These are phyloP conservation scores for Lactarius hatsudake DNA, from an alignment of 768 basidiomycete species.

Conservation along the genomic window DNA sequence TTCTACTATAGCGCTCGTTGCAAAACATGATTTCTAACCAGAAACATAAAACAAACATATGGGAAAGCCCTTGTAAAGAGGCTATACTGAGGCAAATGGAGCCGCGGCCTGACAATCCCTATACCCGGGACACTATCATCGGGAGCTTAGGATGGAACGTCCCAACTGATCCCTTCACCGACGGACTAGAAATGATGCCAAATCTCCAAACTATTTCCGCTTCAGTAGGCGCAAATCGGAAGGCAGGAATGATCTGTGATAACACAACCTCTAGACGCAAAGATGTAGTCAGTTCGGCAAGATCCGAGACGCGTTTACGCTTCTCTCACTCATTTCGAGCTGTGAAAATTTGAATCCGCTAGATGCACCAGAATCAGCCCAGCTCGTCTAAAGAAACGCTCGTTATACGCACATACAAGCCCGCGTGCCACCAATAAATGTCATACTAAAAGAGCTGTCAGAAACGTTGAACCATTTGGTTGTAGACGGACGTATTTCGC, in stretches of 20 bases:
- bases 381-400: neutral
- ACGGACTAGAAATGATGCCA: neutral
- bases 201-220: neutral
- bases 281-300: neutral
- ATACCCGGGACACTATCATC: neutral
- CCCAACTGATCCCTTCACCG: neutral
- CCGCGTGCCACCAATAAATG: conserved; percentile 5
- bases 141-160: neutral
- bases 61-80: too few relatives aligned
- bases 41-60: too few relatives aligned
- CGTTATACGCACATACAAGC: conserved; percentile 8
- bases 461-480: neutral
- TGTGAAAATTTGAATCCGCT: conserved; percentile 19
- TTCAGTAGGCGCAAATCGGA: neutral
- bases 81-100: too few relatives aligned
- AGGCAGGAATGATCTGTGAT: neutral
- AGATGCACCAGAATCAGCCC: neutral
- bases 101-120: neutral
- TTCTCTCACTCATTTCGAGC: conserved; percentile 9
- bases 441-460: neutral
- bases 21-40: too few relatives aligned
- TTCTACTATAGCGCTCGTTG: too few relatives aligned
- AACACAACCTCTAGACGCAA: conserved; percentile 1
- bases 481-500: neutral
- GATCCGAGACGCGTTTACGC: neutral